These are phyloP conservation scores for Flaveria robusta DNA, from an alignment of 129 eudicot genomes.

Conservation along the genomic window DNA sequence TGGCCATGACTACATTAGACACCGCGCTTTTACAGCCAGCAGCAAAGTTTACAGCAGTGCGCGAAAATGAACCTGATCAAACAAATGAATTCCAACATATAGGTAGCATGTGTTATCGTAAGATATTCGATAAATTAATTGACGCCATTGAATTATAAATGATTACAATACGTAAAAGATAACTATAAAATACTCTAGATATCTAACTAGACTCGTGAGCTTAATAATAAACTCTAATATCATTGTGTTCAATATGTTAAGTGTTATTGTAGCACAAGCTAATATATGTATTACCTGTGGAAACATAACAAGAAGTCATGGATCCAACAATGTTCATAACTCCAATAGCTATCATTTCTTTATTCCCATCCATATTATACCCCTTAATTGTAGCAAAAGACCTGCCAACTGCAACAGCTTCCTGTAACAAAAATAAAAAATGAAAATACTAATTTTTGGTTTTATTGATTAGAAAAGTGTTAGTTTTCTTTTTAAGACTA, in stretches of 20 bases:
- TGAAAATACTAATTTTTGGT: not conserved
- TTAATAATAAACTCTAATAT: too few species aligned
- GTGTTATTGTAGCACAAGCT: not conserved
- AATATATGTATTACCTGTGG: constrained; percentile 54
- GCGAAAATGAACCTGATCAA: constrained; percentile 60
- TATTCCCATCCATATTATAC: constrained; percentile 83
- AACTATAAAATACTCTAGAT: too few species aligned
- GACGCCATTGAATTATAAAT: too few species aligned
- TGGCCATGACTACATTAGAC: constrained; percentile 66
- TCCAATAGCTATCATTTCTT: constrained; percentile 90
- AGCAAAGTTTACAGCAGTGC: constrained; percentile 64
- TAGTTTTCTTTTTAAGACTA: not conserved
- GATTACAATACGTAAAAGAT: too few species aligned
- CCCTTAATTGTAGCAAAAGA: constrained; percentile 78
- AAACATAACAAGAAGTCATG: constrained; percentile 77
- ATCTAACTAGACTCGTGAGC: too few species aligned
- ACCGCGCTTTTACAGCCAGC: constrained; percentile 63
- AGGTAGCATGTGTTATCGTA: not conserved
- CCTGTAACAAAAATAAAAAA: constrained; percentile 38
- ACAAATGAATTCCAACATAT: not conserved
- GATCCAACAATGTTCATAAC: constrained; percentile 80
- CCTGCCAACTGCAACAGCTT: constrained; percentile 81
- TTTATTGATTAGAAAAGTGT: not conserved
- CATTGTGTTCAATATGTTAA: too few species aligned
- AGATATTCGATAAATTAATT: too few species aligned